Conservation (phyloP, 202 grass and related monocot species). For the Bolboschoenoplectus hybrid region DNA sequence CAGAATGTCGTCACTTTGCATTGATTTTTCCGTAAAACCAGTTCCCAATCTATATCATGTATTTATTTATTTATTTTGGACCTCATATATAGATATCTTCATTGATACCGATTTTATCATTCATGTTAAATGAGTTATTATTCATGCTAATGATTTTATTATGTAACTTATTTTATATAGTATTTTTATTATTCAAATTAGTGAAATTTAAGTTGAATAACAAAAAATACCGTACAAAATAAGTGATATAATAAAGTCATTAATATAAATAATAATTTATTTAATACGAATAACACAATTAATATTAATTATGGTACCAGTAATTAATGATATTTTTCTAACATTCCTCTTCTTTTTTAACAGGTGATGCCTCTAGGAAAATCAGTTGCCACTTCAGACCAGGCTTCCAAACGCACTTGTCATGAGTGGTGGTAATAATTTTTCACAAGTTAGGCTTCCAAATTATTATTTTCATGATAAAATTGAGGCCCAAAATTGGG, state of each 20-base stretch:
- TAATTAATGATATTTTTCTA: background rate
- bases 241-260: too few relatives aligned
- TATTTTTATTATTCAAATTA: too few relatives aligned
- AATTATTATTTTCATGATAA: background rate
- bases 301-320: too few relatives aligned
- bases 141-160: too few relatives aligned
- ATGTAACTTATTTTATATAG: too few relatives aligned
- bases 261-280: too few relatives aligned
- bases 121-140: too few relatives aligned
- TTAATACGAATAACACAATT: too few relatives aligned
- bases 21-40: background rate
- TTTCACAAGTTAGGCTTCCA: background rate
- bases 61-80: background rate
- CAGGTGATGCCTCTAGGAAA: background rate
- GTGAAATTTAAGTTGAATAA: too few relatives aligned
- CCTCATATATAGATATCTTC: too few relatives aligned
- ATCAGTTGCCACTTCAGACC: background rate
- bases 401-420: background rate
- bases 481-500: background rate
- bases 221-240: too few relatives aligned
- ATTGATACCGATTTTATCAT: too few relatives aligned
- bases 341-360: background rate
- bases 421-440: background rate
- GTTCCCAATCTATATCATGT: background rate
- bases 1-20: slow-evolving; percentile 22